Evolutionary conservation across 2,329 filamentous ascomycete genomes (phyloP).

Genomic region (Microsporum canis): DNA sequence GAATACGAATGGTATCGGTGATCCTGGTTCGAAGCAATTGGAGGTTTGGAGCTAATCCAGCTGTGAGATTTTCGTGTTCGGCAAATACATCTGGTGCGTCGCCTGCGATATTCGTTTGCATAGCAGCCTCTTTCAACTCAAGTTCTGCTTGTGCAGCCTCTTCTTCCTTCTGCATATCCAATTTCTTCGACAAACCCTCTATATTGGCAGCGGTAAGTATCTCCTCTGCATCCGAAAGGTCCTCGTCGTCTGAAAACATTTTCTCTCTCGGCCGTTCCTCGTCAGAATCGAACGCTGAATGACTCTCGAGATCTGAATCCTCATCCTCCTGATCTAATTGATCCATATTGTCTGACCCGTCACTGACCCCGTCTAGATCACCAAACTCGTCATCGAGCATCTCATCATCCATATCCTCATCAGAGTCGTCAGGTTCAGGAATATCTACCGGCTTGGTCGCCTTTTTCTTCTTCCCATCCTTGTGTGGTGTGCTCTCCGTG

Average conservation of each 20-base stretch:
- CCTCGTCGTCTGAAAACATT: conserved; percentile 93
- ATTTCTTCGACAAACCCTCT: conserved; percentile 71
- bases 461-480: conserved; percentile 26
- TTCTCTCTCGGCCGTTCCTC: conserved; percentile 49
- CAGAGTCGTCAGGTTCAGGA: conserved; percentile 29
- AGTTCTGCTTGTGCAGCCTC: conserved; percentile 74
- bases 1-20: conserved; percentile 81
- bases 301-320: conserved; percentile 41
- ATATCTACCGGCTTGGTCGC: conserved; percentile 23
- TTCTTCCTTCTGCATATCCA: conserved; percentile 65
- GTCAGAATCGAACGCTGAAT: conserved; percentile 61
- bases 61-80: conserved; percentile 44
- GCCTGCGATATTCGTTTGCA: conserved; percentile 88
- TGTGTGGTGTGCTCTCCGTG: neutral
- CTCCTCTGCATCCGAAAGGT: conserved; percentile 78
- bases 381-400: conserved; percentile 40
- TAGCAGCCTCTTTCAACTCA: conserved; percentile 70
- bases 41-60: conserved; percentile 70
- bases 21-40: conserved; percentile 80
- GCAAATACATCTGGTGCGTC: conserved; percentile 56
- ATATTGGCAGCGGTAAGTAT: conserved; percentile 93
- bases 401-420: conserved; percentile 28
- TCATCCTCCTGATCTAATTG: conserved; percentile 46
- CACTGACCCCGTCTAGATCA: conserved; percentile 31
- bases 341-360: conserved; percentile 30